Percentiles rank a stretch among this genome's conserved stretches.
phyloP scores from a whole-genome alignment of 441 rosid species.

The Adansonia gregorii region DNA sequence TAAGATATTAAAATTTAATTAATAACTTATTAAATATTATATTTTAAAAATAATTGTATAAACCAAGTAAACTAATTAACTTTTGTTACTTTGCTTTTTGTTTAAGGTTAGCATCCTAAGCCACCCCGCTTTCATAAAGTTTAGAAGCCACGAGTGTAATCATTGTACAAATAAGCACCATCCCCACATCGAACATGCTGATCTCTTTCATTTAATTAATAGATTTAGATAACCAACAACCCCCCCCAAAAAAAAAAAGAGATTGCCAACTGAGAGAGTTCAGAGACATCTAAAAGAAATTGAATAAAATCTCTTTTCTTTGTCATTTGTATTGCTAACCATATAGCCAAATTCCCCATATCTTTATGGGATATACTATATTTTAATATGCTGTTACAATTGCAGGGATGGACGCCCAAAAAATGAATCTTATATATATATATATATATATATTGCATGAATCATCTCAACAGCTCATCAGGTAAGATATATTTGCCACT shows the following conservation, averaged over 20 bases:
- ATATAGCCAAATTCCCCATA: not conserved
- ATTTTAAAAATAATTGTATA: no score
- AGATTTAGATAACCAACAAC: not conserved
- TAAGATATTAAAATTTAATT: no score
- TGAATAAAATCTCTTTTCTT: not conserved
- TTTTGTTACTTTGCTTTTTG: not conserved
- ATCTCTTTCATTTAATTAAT: constrained; percentile 16
- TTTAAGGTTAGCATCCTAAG: not conserved
- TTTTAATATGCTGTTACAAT: not conserved
- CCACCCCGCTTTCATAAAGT: constrained; percentile 31
- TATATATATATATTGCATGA: not conserved
- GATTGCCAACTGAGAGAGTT: not conserved
- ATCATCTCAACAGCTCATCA: not conserved
- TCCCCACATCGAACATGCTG: constrained; percentile 42
- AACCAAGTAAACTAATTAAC: no score
- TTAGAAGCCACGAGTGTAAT: constrained; percentile 60
- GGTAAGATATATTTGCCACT: not conserved
- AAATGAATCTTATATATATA: not conserved
- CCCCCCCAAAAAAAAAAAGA: not conserved
- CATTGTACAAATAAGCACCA: constrained; percentile 54
- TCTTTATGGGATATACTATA: not conserved
- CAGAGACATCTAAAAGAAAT: not conserved
- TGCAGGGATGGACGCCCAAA: not conserved
- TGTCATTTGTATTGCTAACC: not conserved
- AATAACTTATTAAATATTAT: no score